Evolutionary conservation across 768 basidiomycete genomes (phyloP), one percentile per base, ranked within the genome.

Genomic region (Daedaleopsis sinensis): DNA sequence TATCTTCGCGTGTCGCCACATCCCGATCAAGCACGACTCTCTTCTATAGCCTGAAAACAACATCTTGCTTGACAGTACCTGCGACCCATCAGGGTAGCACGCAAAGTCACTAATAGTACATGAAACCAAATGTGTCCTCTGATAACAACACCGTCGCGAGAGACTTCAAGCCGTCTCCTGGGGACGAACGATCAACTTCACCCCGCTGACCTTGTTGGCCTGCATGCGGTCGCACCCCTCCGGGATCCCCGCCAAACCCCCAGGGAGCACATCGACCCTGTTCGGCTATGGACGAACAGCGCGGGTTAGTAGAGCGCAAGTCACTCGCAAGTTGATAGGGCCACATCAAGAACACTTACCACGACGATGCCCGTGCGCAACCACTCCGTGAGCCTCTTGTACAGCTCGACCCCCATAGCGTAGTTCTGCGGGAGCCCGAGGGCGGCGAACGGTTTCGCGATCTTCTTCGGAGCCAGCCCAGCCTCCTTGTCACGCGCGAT

Each of bases 211-310:
- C 42, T 43, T 43, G n/a, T 43, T n/a, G 15, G 3, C 15, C 58
- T 75, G 68, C 67, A 84, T 65, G 53, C 75, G 72, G 65, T 77
- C 71, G 52, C 84, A 63, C 13, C 77, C 83, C n/a, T 67, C 67
- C 39, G 68, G 64, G 47, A 83, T 78, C 15, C 57, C 81, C 35
- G 66, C 70, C 24, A 84, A 68, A 18, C 82, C 82, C 13, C 72
- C 72, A 0, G 74, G 67, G 18, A 83, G 52, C n/a, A 77, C 65
- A 48, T 81, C 77, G n/a, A 77, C 71, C 27, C 70, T 69, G 65
- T 79, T 81, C 1, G 80, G 78, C 82, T 83, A 51, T 42, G 27
- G 27, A 7, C 27, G 7, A 10, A 43, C 55, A 36, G 52, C 21
- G 2, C 53, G 27, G 35, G 23, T 55, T 5, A 55, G 53, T 19